These are phyloP conservation scores for Arxiozyma slooffiae DNA, from an alignment of 1,139 yeast genomes.

Conservation along the genomic window DNA sequence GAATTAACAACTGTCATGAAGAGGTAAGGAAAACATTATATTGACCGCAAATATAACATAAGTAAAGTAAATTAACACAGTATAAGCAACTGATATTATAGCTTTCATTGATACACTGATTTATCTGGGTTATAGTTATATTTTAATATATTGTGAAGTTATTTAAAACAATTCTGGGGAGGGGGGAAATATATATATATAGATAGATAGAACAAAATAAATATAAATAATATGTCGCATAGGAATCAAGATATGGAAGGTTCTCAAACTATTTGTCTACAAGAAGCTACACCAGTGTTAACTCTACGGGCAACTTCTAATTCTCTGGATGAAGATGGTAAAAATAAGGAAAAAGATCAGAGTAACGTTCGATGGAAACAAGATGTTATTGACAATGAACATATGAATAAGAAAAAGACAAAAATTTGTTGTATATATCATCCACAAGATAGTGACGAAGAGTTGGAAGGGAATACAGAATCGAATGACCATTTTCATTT, in stretches of 20 bases:
- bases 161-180: background rate
- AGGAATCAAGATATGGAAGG: slow-evolving; percentile 7
- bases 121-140: too few relatives aligned
- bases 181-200: background rate
- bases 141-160: slow-evolving; percentile 18
- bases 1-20: too few relatives aligned
- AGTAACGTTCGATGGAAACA: slow-evolving; percentile 70
- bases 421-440: slow-evolving; percentile 95
- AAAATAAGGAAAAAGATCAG: slow-evolving; percentile 16
- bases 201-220: too few relatives aligned
- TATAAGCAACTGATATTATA: background rate
- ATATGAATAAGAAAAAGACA: slow-evolving; percentile 76
- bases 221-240: slow-evolving; percentile 1
- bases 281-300: slow-evolving; percentile 7
- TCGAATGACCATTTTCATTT: slow-evolving; percentile 39
- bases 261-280: slow-evolving; percentile 16
- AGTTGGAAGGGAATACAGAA: slow-evolving; percentile 46
- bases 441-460: slow-evolving; percentile 67
- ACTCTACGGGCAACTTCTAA: slow-evolving; percentile 6
- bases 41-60: too few relatives aligned
- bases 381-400: slow-evolving; percentile 81
- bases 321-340: background rate
- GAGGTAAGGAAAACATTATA: too few relatives aligned
- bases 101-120: background rate
- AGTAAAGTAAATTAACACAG: too few relatives aligned